phyloP scores from a whole-genome alignment of 805 yeast genomes.

The Saccharomycopsis sp. region DNA sequence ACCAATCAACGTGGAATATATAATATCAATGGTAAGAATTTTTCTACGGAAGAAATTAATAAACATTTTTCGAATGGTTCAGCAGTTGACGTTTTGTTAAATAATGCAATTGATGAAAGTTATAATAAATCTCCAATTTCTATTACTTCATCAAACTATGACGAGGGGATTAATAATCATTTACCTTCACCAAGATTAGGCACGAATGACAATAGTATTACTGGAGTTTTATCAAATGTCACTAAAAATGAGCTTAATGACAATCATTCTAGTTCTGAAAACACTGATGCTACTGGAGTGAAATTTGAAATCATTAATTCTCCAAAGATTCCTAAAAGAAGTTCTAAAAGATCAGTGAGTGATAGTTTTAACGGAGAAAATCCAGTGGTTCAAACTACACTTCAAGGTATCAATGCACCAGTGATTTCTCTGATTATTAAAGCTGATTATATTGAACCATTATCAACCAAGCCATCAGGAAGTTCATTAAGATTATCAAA shows the following conservation, averaged over 20 bases:
- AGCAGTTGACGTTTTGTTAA: slow-evolving; percentile 4
- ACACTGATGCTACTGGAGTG: no score
- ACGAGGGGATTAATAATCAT: no score
- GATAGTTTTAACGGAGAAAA: no score
- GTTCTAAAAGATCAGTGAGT: slow-evolving; percentile 9
- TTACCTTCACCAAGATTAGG: no score
- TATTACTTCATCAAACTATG: slow-evolving; percentile 13
- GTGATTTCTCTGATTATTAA: background rate
- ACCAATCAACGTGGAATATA: slow-evolving; percentile 1
- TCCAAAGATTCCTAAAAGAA: slow-evolving; percentile 15
- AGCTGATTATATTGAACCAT: background rate
- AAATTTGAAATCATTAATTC: slow-evolving; percentile 9
- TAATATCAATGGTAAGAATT: slow-evolving; percentile 7
- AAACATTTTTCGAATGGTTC: slow-evolving; percentile 11
- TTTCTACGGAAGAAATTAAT: slow-evolving; percentile 11
- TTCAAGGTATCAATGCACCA: slow-evolving; percentile 15
- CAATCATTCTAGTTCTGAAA: no score
- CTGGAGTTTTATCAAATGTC: no score
- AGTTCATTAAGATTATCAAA: slow-evolving; percentile 5
- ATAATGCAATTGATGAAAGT: slow-evolving; percentile 2
- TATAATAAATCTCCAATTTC: slow-evolving; percentile 3
- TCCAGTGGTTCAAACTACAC: background rate
- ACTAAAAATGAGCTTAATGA: no score
- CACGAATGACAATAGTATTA: background rate
- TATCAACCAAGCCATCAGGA: background rate